A percentile compares a stretch with the other conserved stretches of the same genome.
phyloP scores from a whole-genome alignment of 768 basidiomycete genomes.

The Panaeolus papilionaceus region DNA sequence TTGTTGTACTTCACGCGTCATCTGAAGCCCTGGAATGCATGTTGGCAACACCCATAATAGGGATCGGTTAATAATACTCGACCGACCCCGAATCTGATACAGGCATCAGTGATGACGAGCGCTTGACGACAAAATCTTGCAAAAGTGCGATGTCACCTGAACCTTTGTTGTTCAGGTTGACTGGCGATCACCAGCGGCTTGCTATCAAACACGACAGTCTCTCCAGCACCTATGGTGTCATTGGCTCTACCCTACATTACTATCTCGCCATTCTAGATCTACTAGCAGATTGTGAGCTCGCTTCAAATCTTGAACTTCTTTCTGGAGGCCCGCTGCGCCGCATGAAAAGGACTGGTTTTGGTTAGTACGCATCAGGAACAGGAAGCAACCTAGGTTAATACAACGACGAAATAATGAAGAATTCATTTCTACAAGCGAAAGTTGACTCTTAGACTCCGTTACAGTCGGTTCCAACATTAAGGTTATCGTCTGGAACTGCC shows the following conservation, averaged over 20 bases:
- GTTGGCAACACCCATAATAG: not conserved
- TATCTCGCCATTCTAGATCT: too few species aligned
- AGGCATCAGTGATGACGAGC: not conserved
- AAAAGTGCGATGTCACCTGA: not conserved
- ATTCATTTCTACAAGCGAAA: not conserved
- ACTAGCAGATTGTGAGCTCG: too few species aligned
- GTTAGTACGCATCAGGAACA: not conserved
- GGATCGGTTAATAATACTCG: not conserved
- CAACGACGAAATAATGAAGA: not conserved
- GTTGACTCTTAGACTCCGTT: not conserved
- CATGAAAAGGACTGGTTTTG: not conserved
- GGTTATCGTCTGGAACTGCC: not conserved
- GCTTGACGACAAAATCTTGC: not conserved
- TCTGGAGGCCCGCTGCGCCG: not conserved
- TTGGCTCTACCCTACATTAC: too few species aligned
- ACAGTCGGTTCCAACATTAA: not conserved
- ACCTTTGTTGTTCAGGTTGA: not conserved
- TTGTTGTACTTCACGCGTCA: not conserved
- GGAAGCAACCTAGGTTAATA: not conserved
- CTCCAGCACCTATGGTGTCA: too few species aligned
- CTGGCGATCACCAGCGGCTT: too few species aligned
- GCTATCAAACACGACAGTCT: too few species aligned
- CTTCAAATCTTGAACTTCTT: not conserved
- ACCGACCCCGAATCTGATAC: conserved; percentile 1
- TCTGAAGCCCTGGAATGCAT: not conserved